Percentiles rank a stretch among this genome's conserved stretches.
phyloP scores from a whole-genome alignment of 2,329 filamentous ascomycete genomes.

The Phoma herbarum region DNA sequence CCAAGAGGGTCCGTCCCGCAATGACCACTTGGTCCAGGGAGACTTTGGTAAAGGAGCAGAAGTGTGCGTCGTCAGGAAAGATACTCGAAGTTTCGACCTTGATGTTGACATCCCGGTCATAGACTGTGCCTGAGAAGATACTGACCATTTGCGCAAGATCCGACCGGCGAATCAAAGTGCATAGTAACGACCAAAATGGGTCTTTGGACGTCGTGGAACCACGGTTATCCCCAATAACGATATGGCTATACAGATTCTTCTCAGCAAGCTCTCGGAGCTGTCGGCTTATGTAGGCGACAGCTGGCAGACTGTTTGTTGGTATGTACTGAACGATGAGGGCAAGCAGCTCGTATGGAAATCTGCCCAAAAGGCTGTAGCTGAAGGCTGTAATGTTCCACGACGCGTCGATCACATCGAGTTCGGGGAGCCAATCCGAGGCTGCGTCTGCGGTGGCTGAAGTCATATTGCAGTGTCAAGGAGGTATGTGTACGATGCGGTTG shows the following conservation, averaged over 20 bases:
- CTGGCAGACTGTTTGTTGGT: background rate
- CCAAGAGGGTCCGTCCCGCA: background rate
- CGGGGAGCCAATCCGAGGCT: background rate
- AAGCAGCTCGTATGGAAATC: background rate
- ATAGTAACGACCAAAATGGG: background rate
- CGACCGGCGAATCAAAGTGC: background rate
- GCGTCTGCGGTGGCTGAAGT: background rate
- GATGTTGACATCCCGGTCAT: background rate
- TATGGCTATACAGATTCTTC: background rate
- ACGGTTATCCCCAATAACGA: background rate
- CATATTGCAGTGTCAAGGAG: background rate
- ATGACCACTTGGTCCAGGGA: background rate
- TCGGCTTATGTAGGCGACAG: background rate
- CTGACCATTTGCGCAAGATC: background rate
- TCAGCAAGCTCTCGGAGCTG: background rate
- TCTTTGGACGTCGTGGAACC: no score
- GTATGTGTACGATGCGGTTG: background rate
- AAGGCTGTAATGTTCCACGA: slow-evolving; percentile 1
- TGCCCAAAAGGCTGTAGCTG: background rate
- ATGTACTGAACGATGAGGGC: background rate
- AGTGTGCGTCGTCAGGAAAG: background rate
- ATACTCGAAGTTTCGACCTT: background rate
- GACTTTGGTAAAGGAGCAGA: background rate
- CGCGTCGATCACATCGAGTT: slow-evolving; percentile 1
- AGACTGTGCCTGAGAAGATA: background rate